Evolutionary conservation across 768 basidiomycete species (phyloP).

Genomic region (Amanita subjunquillea): DNA sequence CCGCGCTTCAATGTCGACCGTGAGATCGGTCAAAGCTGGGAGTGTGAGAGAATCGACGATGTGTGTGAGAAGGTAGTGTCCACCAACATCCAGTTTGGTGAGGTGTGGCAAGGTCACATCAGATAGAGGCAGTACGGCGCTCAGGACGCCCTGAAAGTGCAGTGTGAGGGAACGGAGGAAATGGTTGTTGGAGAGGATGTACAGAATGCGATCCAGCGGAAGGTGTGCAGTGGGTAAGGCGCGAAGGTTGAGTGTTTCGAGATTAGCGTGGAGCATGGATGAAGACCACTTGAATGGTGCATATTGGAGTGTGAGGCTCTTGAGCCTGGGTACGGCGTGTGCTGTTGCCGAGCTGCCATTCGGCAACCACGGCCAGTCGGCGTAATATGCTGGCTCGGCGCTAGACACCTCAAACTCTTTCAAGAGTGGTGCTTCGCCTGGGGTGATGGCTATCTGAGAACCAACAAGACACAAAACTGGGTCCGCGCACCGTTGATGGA

Average conservation of each 20-base stretch:
- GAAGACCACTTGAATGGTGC: conserved; percentile 74
- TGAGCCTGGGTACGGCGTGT: conserved; percentile 35
- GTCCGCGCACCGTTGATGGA: conserved; percentile 50
- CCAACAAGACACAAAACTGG: conserved; percentile 3
- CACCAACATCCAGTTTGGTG: conserved; percentile 47
- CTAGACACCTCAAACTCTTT: conserved; percentile 73
- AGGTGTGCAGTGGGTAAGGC: conserved; percentile 54
- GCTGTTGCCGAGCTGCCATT: conserved; percentile 26
- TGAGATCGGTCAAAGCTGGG: conserved; percentile 48
- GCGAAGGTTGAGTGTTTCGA: conserved; percentile 52
- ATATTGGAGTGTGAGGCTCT: conserved; percentile 55
- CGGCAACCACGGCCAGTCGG: conserved; percentile 72
- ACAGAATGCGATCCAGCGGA: conserved; percentile 59
- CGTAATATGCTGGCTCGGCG: conserved; percentile 48
- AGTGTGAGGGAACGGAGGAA: conserved; percentile 46
- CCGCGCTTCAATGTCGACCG: conserved; percentile 64
- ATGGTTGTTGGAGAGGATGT: conserved; percentile 51
- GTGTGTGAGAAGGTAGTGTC: conserved; percentile 52
- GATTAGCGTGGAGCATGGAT: conserved; percentile 52
- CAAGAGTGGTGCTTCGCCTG: conserved; percentile 65
- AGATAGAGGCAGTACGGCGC: conserved; percentile 52
- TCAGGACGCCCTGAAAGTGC: conserved; percentile 50
- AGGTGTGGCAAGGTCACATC: conserved; percentile 44
- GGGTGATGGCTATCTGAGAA: conserved; percentile 7
- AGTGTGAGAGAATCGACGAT: conserved; percentile 53